Evolutionary conservation across 1,139 yeast species (phyloP), one percentile per base, ranked within the genome.

Genomic region (Saccharomyces uvarum): DNA sequence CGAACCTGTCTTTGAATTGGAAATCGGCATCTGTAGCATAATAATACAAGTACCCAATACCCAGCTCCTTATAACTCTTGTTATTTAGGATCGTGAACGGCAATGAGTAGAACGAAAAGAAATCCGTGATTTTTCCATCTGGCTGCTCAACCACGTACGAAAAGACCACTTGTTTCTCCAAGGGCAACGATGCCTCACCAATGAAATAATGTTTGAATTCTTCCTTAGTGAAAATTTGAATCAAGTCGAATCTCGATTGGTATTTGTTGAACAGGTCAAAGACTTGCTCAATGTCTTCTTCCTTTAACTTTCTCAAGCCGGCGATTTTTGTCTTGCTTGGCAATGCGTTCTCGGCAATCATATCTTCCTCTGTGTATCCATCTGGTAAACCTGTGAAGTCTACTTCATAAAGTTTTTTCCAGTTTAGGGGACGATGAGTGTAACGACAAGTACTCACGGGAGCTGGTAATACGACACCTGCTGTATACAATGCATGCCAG

Each of bases 401-500:
- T 51, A 90, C 96, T 54, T 89, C 97, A 65, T 86, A 78, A 33
- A 93, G 77, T 67, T 89, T 93, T 21, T 82, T 75, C 99, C 99
- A 93, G 69, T 93, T 87, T 60, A 93, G 75, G 2, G 98, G 95
- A 63, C 99, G 86, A 72, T 93, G 99, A 52, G 88, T 87, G 71
- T 95, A 95, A 60, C 98, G 81, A 68, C 96, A 85, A 1, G 89
- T 84, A n/a, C 96, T 76, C 7, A 93, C 80, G 0, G 99, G 99
- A 24, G 93, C 84, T 19, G 99, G 99, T 57, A 93, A 77, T 4
- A 89, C 84, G 5, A 84, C 81, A 5, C 99, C 99, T 0, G 95
- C 97, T 11, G 99, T 91, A 71, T 89, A 90, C 57, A 95, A 77
- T 0, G 99, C 99, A 70, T 93, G 98, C 97, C 98, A 93, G 57